Evolutionary conservation across 176 grass and related monocot genomes (phyloP).

Genomic region (Triticum aestivum): IWGSC_CS_RefSeq_v2.1 NC_057813.1:716180637-716181136

Average conservation of each 20-base stretch:
- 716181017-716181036: neutral
- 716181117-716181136: neutral
- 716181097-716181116: neutral
- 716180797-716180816: constrained; percentile 67
- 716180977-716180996: neutral
- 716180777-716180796: constrained; percentile 61
- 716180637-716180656: constrained; percentile 57
- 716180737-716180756: constrained; percentile 81
- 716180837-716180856: constrained; percentile 96
- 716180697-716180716: constrained; percentile 51
- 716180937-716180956: neutral
- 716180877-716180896: constrained; percentile 77
- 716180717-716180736: constrained; percentile 79
- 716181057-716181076: neutral
- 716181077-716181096: neutral
- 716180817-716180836: constrained; percentile 84
- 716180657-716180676: constrained; percentile 67
- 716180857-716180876: constrained; percentile 76
- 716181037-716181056: neutral
- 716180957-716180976: neutral
- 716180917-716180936: neutral
- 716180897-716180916: constrained; percentile 9
- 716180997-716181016: neutral
- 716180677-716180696: constrained; percentile 46
- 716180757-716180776: constrained; percentile 66